Percentiles rank a stretch among this genome's conserved stretches.
phyloP scores from a whole-genome alignment of 2,329 filamentous ascomycete genomes.

The Diaporthe vexans region DNA sequence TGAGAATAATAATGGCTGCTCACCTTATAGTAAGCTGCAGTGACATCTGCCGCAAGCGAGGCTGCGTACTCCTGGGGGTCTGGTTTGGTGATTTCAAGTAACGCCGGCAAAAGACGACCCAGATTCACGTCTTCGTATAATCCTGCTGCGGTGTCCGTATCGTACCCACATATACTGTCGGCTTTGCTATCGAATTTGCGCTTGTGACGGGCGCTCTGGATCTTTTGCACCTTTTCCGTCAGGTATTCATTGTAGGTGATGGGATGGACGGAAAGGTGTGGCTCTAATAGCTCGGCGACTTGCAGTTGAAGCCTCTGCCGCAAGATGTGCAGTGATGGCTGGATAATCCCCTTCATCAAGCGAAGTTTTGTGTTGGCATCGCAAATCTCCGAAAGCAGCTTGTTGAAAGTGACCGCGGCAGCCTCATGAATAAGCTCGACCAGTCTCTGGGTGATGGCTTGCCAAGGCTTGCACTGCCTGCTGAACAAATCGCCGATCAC shows the following conservation, averaged over 20 bases:
- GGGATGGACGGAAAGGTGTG: slow-evolving; percentile 47
- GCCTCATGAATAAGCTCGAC: slow-evolving; percentile 47
- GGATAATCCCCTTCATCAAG: slow-evolving; percentile 45
- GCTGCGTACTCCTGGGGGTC: slow-evolving; percentile 46
- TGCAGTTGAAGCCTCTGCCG: slow-evolving; percentile 43
- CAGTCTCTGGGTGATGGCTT: slow-evolving; percentile 45
- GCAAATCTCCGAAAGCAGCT: slow-evolving; percentile 44
- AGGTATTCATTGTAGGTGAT: slow-evolving; percentile 49
- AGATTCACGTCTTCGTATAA: neutral
- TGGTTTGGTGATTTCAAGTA: slow-evolving; percentile 43
- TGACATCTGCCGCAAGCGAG: slow-evolving; percentile 46
- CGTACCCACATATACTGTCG: accelerated
- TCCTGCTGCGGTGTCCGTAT: neutral
- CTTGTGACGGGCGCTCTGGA: slow-evolving; percentile 44
- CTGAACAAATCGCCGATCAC: slow-evolving; percentile 47
- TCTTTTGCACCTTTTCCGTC: slow-evolving; percentile 44
- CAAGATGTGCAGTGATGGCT: slow-evolving; percentile 45
- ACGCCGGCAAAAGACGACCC: slow-evolving; percentile 1
- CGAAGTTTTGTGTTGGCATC: slow-evolving; percentile 44
- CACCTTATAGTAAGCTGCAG: slow-evolving; percentile 47
- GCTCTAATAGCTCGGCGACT: slow-evolving; percentile 45
- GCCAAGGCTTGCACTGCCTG: slow-evolving; percentile 48
- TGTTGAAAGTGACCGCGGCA: slow-evolving; percentile 45
- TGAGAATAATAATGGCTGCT: neutral
- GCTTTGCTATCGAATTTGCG: slow-evolving; percentile 41